These are phyloP conservation scores for Chenopodium quinoa DNA, from an alignment of 148 eudicot species.

Conservation along the genomic window DNA sequence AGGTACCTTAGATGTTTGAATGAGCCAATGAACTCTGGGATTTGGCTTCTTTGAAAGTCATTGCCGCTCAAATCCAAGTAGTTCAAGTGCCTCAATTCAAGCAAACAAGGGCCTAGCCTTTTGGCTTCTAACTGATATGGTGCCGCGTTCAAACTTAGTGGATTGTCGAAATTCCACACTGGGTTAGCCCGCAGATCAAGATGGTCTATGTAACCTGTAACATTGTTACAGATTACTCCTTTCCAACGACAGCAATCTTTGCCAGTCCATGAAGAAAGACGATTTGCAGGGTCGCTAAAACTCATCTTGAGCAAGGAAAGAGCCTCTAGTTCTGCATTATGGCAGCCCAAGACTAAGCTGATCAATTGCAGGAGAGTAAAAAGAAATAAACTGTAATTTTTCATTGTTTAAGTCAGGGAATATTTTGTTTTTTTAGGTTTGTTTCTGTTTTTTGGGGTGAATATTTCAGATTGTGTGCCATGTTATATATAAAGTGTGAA, in stretches of 20 bases:
- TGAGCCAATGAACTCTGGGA: too few species aligned
- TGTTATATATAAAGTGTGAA: too few species aligned
- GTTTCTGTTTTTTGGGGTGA: too few species aligned
- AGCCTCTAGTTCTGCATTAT: conserved; percentile 23
- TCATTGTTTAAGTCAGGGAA: too few species aligned
- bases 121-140: not conserved
- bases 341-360: conserved; percentile 12
- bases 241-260: conserved; percentile 26
- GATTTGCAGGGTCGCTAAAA: conserved; percentile 10
- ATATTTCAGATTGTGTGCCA: too few species aligned
- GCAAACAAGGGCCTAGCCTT: conserved; percentile 18
- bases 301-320: conserved; percentile 18
- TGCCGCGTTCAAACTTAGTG: too few species aligned
- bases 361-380: not conserved
- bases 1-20: too few species aligned
- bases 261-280: conserved; percentile 30
- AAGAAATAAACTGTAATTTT: too few species aligned
- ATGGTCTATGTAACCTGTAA: conserved; percentile 5
- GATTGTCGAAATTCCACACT: too few species aligned
- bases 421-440: too few species aligned
- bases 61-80: conserved; percentile 29
- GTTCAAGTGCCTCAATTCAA: conserved; percentile 22
- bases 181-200: conserved; percentile 19
- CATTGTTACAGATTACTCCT: conserved; percentile 27
- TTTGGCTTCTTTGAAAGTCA: too few species aligned